Base-by-base conservation (phyloP, 331 rosid genomes). In the Pyrus hybrid region DNA sequence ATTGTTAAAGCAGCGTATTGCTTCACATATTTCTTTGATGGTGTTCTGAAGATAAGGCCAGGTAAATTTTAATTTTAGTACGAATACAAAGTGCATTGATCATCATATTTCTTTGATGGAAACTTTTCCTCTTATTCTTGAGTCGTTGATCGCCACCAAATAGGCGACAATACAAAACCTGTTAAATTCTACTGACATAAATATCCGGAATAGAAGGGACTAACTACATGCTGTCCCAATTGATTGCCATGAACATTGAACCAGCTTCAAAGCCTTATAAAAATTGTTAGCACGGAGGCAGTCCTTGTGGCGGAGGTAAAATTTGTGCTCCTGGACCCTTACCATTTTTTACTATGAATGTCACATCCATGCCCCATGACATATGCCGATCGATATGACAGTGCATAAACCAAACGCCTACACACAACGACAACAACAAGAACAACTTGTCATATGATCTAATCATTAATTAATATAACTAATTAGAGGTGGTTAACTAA, bases 331-430 rank as follows among this genome's bases (percentile, higher is more conserved):
- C 30, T 33, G 25, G 26, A 4, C 64, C 37, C 69, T 63, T 13
- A 14, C 92, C 90, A 76, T 88, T 70, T 49, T 67, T 82, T 60
- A 86, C 88, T 1, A 86, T 82, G 53, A 88, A 71, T 51, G 80
- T 75, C 11, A 76, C 75, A 1, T 80, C 77, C 90, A 88, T 86
- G 9, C 92, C 90, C 90, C 88, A 82, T 8, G 84, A 51, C 11
- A 82, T 75, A 43, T 82, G 88, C 13, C 88, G 75, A 0, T 85
- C 92, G 3, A 76, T 21, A 73, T 88, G 92, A 69, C 90, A 88
- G 23, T 88, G 90, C 84, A 88, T 14, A 61, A 87, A 86, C 89
- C 90, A 88, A 63, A 86, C 87, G 1, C 90, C 90, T 84, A 21
- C 51, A 28, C 6, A 13, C 22, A 62, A 25, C 37, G 13, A 41